Conservation (phyloP, 169 alveolate genomes). For the Cryptosporidium meleagridis region DNA sequence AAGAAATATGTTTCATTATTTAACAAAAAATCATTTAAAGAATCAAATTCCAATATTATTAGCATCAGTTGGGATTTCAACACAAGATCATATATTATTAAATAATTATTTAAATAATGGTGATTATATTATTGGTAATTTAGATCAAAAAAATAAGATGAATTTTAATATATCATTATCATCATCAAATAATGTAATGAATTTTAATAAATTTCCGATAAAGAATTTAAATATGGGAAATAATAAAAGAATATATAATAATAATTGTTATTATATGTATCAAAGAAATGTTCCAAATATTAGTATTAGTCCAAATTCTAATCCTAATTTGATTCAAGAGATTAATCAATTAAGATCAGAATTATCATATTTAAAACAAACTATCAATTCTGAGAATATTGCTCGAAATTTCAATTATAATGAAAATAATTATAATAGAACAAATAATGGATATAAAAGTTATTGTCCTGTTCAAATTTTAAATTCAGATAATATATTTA, state of each 20-base stretch:
- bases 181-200: background rate
- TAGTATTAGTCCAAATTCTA: background rate
- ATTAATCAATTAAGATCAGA: conserved; percentile 42
- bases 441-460: background rate
- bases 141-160: background rate
- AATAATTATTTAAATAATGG: background rate
- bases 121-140: background rate
- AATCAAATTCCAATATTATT: conserved; percentile 31
- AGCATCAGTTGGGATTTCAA: conserved; percentile 27
- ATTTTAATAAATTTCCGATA: background rate
- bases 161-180: background rate
- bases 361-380: conserved; percentile 3
- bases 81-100: background rate
- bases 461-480: conserved; percentile 21
- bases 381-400: background rate
- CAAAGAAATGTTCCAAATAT: background rate
- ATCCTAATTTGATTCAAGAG: conserved; percentile 7
- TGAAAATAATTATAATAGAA: background rate
- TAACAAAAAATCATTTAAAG: background rate
- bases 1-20: background rate
- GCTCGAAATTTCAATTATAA: background rate
- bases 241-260: background rate
- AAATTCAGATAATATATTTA: conserved; percentile 24
- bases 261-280: background rate
- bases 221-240: conserved; percentile 5